Conservation (phyloP, 2,329 filamentous ascomycete genomes). For the Cytospora leucostoma region DNA sequence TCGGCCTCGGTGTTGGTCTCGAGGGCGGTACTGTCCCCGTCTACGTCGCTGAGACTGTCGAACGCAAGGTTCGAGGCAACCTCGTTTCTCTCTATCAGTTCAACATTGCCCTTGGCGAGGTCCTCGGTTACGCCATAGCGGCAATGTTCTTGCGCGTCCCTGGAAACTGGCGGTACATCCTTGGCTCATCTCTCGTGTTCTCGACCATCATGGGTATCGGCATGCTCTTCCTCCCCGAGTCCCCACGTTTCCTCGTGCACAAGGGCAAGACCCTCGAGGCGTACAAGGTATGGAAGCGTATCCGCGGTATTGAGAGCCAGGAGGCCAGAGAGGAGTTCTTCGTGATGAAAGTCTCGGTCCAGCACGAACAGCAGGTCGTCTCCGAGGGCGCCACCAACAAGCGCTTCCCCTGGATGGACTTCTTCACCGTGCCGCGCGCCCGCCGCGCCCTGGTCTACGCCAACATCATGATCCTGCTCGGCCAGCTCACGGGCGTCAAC, state of each 20-base stretch:
- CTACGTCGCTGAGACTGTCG: constrained; percentile 73
- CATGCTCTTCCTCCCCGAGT: constrained; percentile 73
- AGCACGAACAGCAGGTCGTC: constrained; percentile 56
- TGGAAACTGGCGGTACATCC: constrained; percentile 73
- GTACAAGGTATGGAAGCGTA: constrained; percentile 72
- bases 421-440: constrained; percentile 70
- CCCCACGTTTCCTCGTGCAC: constrained; percentile 70
- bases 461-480: constrained; percentile 69
- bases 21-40: constrained; percentile 75
- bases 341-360: constrained; percentile 66
- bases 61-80: constrained; percentile 67
- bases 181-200: constrained; percentile 71
- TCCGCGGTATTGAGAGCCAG: constrained; percentile 58
- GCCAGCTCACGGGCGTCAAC: constrained; percentile 71
- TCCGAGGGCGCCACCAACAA: constrained; percentile 53
- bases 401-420: constrained; percentile 70
- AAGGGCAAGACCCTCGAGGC: constrained; percentile 61
- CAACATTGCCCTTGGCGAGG: constrained; percentile 74
- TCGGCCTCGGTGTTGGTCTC: constrained; percentile 70
- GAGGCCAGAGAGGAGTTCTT: constrained; percentile 71
- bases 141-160: constrained; percentile 71
- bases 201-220: constrained; percentile 63
- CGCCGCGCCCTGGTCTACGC: constrained; percentile 67
- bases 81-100: constrained; percentile 74
- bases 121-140: constrained; percentile 71